These are phyloP conservation scores for Mortierella sp. DNA, from an alignment of 371 early-diverging fungal species.

Conservation along the genomic window DNA sequence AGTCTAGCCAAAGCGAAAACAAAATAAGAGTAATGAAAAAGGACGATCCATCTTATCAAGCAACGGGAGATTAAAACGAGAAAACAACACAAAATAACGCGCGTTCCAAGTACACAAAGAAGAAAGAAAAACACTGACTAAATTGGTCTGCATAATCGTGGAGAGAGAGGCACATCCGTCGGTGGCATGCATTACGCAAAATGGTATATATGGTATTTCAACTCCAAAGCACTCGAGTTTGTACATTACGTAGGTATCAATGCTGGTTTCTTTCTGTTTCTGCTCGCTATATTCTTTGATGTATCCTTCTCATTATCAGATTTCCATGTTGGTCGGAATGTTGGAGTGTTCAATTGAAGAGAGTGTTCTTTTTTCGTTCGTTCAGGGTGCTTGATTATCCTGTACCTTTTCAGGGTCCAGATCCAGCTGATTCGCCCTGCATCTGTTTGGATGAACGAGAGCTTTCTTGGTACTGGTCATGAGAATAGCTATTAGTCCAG, in stretches of 20 bases:
- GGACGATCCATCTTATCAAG: slow-evolving; percentile 10
- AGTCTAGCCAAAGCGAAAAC: background rate
- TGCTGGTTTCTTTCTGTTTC: too few species aligned
- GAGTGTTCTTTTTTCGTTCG: background rate
- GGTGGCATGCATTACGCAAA: background rate
- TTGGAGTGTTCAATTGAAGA: too few species aligned
- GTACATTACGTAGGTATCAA: background rate
- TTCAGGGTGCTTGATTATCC: background rate
- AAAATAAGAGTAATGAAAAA: background rate
- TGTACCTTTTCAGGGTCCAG: slow-evolving; percentile 5
- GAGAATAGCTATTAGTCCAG: background rate
- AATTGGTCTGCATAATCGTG: background rate
- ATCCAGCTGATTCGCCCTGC: slow-evolving; percentile 5
- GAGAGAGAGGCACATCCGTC: background rate
- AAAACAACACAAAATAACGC: background rate
- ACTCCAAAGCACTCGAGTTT: background rate
- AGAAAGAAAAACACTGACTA: background rate
- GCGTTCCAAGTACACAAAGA: background rate
- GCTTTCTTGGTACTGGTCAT: background rate
- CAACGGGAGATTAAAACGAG: background rate
- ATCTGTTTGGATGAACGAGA: background rate
- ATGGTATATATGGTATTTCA: background rate
- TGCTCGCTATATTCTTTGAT: background rate
- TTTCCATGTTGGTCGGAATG: background rate
- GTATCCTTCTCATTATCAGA: background rate